Percentiles rank a stretch among this genome's conserved stretches.
Evolutionary conservation across 176 grass and related monocot genomes (phyloP).

Genomic region (Juncus inflexus): DNA sequence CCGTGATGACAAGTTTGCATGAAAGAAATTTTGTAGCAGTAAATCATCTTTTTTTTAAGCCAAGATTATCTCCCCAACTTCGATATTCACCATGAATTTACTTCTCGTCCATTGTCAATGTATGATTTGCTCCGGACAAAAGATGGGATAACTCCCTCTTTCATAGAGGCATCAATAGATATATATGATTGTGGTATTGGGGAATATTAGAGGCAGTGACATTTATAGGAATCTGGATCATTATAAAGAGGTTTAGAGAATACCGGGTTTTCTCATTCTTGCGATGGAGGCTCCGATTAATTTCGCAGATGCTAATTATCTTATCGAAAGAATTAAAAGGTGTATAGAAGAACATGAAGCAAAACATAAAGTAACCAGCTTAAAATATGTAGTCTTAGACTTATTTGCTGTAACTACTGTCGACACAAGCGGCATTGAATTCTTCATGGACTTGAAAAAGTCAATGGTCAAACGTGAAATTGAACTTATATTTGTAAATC

Average conservation of each 20-base stretch:
- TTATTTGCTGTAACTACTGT: constrained; percentile 68
- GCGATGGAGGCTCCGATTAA: constrained; percentile 89
- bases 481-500: constrained; percentile 82
- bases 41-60: too few species aligned
- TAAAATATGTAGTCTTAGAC: constrained; percentile 65
- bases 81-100: too few species aligned
- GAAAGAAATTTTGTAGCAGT: too few species aligned
- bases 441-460: constrained; percentile 76
- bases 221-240: constrained; percentile 79
- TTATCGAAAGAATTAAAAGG: constrained; percentile 91
- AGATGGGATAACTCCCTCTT: too few species aligned
- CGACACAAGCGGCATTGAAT: constrained; percentile 81
- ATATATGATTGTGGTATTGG: constrained; percentile 58
- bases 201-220: constrained; percentile 68
- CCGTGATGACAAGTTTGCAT: too few species aligned
- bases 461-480: constrained; percentile 52
- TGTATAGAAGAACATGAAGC: constrained; percentile 62
- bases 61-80: too few species aligned
- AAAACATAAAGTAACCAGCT: constrained; percentile 38
- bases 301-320: constrained; percentile 77
- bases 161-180: too few species aligned
- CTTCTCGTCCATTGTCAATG: too few species aligned
- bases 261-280: constrained; percentile 80
- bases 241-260: constrained; percentile 77
- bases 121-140: too few species aligned